Evolutionary conservation across 2,329 filamentous ascomycete genomes (phyloP), one percentile per base, ranked within the genome.

Genomic region (Xylaria sp.): DNA sequence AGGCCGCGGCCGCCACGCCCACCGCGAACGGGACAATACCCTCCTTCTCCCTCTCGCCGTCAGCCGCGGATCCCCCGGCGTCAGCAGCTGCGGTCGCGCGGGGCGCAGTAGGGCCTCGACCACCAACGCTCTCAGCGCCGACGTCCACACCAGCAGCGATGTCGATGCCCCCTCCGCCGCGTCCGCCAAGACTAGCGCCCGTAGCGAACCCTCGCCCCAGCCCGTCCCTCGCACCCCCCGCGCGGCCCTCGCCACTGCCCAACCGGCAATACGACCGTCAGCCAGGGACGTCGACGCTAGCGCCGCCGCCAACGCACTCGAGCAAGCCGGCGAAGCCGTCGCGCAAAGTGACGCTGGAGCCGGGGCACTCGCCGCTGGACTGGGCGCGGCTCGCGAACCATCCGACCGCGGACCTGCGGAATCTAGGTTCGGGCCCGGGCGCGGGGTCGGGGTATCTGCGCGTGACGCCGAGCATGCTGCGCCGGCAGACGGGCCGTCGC

Each of bases 351-450:
- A 82, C 90, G 8, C 86, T 99, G 4, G 85, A 88, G n/a, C 95
- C 95, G 0, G 94, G 95, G 31, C 93, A 94, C 80, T 97, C 92
- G 2, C 94, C 95, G 0, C 87, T 99, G 11, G 95, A 99, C 83
- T 99, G 95, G 95, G 95, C 95, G 11, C 87, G 90, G 5, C 85
- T 97, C 1, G 85, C 87, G 1, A 81, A 83, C 19, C 78, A 82
- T 48, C 87, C 89, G 1, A 79, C 78, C 29, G 81, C 85, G 29
- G 89, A 92, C 65, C 85, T 93, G 25, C 89, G 90, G n/a, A 86
- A 86, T 38, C 67, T 90, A 63, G 69, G 86, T 40, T 66, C 90
- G 63, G 70, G 84, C 66, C 66, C 81, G 0, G 74, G 76, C 6
- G 78, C 81, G n/a, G n/a, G n/a, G 3, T 79, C 84, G n/a, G n/a